phyloP scores from a whole-genome alignment of 768 basidiomycete species.

The Tricholoma sp. region DNA sequence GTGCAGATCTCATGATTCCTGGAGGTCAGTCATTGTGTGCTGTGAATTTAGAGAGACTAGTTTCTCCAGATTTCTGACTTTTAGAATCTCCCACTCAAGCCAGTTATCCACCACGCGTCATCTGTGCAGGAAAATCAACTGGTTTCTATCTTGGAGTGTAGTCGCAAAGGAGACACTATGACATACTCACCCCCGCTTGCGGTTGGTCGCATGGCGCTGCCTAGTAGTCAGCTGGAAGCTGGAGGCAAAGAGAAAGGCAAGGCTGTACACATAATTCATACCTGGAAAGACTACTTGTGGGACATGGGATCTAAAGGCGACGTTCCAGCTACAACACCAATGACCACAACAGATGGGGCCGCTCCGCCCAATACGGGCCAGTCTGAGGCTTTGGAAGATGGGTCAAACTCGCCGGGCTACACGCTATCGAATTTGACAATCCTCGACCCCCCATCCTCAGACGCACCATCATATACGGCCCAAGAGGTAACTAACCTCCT shows the following conservation, averaged over 20 bases:
- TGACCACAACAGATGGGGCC: slow-evolving; percentile 13
- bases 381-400: slow-evolving; percentile 10
- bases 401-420: slow-evolving; percentile 1
- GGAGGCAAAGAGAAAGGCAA: slow-evolving; percentile 60
- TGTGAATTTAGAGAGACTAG: not conserved
- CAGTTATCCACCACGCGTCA: slow-evolving; percentile 55
- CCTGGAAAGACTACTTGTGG: slow-evolving; percentile 76
- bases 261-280: slow-evolving; percentile 67
- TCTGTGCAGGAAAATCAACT: slow-evolving; percentile 43
- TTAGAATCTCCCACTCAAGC: slow-evolving; percentile 24
- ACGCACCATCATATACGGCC: slow-evolving; percentile 21
- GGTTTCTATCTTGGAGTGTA: slow-evolving; percentile 56
- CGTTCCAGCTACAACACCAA: slow-evolving; percentile 37
- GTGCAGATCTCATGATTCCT: slow-evolving; percentile 88
- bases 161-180: slow-evolving; percentile 24
- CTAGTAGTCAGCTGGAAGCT: slow-evolving; percentile 39
- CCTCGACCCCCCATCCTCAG: slow-evolving; percentile 2
- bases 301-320: slow-evolving; percentile 62
- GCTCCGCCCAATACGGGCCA: not conserved
- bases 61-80: slow-evolving; percentile 4
- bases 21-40: slow-evolving; percentile 50
- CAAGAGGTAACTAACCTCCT: slow-evolving; percentile 56
- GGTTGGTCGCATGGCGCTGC: slow-evolving; percentile 66
- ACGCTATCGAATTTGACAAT: slow-evolving; percentile 8
- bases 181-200: slow-evolving; percentile 59